phyloP scores from a whole-genome alignment of 2,329 filamentous ascomycete species.

The Ilyonectria robusta region DNA sequence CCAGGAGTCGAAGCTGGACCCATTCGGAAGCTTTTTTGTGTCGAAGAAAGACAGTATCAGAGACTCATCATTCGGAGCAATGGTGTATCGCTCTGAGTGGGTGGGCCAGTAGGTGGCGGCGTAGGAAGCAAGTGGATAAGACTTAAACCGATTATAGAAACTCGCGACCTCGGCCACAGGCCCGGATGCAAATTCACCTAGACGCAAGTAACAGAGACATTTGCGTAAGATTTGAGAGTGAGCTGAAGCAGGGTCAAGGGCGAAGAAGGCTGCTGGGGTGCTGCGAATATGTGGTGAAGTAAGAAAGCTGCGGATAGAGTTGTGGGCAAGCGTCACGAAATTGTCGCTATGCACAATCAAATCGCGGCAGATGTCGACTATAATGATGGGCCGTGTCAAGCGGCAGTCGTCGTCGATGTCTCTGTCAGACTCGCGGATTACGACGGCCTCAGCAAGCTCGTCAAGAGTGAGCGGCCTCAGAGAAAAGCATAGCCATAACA shows the following conservation, averaged over 20 bases:
- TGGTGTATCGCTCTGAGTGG: conserved; percentile 36
- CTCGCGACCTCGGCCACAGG: conserved; percentile 10
- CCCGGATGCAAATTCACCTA: conserved; percentile 36
- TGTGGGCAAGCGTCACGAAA: conserved; percentile 42
- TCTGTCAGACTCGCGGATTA: conserved; percentile 43
- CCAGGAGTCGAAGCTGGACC: conserved; percentile 44
- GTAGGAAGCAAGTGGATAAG: conserved; percentile 37
- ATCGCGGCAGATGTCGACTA: conserved; percentile 41
- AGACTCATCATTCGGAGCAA: conserved; percentile 31
- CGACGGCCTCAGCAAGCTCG: conserved; percentile 48
- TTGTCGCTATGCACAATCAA: conserved; percentile 30
- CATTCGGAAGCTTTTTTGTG: conserved; percentile 33
- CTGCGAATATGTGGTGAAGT: conserved; percentile 36
- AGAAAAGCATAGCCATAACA: conserved; percentile 48
- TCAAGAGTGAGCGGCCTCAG: conserved; percentile 41
- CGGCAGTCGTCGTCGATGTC: conserved; percentile 44
- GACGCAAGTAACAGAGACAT: conserved; percentile 40
- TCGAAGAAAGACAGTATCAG: conserved; percentile 41
- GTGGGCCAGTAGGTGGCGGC: conserved; percentile 40
- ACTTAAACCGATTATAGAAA: conserved; percentile 16
- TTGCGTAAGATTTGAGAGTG: conserved; percentile 42
- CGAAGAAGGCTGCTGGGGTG: conserved; percentile 38
- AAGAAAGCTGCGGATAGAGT: conserved; percentile 43
- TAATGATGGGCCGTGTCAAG: conserved; percentile 35
- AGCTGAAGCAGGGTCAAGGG: conserved; percentile 27